Evolutionary conservation across 1,284 basidiomycete species (phyloP), one percentile per base, ranked within the genome.

Genomic region (Cystobasidium pallidum): DNA sequence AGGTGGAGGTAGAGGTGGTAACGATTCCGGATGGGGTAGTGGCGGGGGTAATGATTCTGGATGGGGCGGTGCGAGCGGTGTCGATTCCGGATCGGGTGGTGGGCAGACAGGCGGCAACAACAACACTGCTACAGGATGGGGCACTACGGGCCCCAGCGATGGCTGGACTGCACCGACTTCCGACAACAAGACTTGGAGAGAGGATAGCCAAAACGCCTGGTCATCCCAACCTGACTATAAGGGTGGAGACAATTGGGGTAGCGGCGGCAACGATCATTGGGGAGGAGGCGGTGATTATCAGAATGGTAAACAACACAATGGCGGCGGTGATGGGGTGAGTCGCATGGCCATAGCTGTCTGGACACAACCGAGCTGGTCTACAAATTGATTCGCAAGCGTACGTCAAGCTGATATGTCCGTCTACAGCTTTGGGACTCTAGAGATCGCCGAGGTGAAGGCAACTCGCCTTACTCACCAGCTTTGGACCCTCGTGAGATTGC

Each of bases 401-500:
- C 13, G 24, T 7, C 59, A 17, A 8, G 43, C 43, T 45, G 39
- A 41, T 41, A 15, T 7, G 39, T 15, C 43, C 19, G 43, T 17
- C 19, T 17, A 19, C 43, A 62, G 59, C 19, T 36, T 11, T 41
- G 59, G 36, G 24, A 26, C 28, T 2, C 3, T 10, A 28, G 13
- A 7, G 21, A 24, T 17, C 59, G 59, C n/a, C 7, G 19, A 28
- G 39, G 24, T 13, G n/a, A 39, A 36, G 39, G 13, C 43, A 2
- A 15, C 15, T 24, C n/a, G 49, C 49, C 49, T 17, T 51, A 47
- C 19, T 62, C 59, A 6, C 59, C 59, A 28, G 59, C 10, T 43
- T 7, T 62, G 2, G 36, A 39, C 45, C 59, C 59, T 62, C 59
- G 62, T n/a, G 62, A 64, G 19, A 21, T 64, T 11, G 62, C 62